Base-by-base conservation (phyloP, 23 red algal species). In the Gracilaria gracilis region DNA sequence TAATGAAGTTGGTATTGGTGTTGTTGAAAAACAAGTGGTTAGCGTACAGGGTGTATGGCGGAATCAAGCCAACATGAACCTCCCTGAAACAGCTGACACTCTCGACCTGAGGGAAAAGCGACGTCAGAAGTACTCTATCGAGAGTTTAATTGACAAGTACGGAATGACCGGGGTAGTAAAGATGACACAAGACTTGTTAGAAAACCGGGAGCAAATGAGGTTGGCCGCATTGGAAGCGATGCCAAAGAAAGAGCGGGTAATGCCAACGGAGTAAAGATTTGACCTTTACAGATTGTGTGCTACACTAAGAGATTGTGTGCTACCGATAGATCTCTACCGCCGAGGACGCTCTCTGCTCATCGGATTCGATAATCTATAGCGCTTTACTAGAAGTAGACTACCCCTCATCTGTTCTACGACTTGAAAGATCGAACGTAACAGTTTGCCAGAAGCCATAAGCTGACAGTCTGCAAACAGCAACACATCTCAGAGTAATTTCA, bases 31-130 rank as follows among this genome's bases (percentile, higher is more conserved):
- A 55, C 32, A 36, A 71, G 49, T 36, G 27, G 89, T 83, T 32
- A 92, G 89, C 53, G 89, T 92, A 23, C 89, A 92, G 62, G 89
- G 89, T 13, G 73, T 92, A 28, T 92, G 89, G 89, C 39, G 78
- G 34, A 92, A 92, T 64, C 67, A 40, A 21, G 32, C 79, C 29
- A 33, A 64, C 28, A 29, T 92, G 40, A 55, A 40, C 24, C 4
- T 53, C 13, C 62, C 48, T 39, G 79, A 83, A 24, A 77, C 62
- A 27, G 58, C 77, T 2, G 79, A 75, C 9, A 78, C 69, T 4
- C 65, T 84, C 2, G 78, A 92, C 5, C 44, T 70, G 24, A 57
- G 89, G 15, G 37, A 73, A 37, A 53, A 53, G 25, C 23, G 78
- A 84, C 44, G 48, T 66, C 39, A 84, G 34, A 51, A 92, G 24